Evolutionary conservation across 306 rosid genomes (phyloP), one percentile per base, ranked within the genome.

Genomic region (Leucaena leucocephala): DNA sequence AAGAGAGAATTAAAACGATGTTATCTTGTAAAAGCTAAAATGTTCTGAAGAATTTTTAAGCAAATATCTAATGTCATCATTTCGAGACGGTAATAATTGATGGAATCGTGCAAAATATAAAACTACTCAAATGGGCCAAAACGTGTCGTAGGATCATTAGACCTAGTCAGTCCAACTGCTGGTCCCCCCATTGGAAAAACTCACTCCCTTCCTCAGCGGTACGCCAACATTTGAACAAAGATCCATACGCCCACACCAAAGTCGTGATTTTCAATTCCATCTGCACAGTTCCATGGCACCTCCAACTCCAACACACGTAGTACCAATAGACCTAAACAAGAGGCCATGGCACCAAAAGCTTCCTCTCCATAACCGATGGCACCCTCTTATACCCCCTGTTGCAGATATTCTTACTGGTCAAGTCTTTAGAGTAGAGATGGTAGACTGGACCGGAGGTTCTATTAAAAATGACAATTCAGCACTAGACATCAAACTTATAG

Each of bases 281-380:
- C 8, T 27, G 58, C 39, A 33, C 69, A 66, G 55, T 78, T 27
- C 81, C 78, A 94, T 94, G 98, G 97, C 91, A 35, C 97, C 94
- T 58, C 69, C 75, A 73, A 86, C 90, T 49, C 89, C 83, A 35
- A 92, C 72, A 79, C 44, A 84, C 39, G 92, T 85, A 46, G 85
- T 90, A 78, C 86, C 96, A 17, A 76, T 94, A 82, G 94, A 94
- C 80, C 72, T 92, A 36, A 89, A 84, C 69, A 86, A 81, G 68
- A 88, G 88, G 83, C 90, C 98, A 74, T 92, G 88, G 90, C 90
- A 90, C 61, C 98, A 92, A 80, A 83, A 82, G 16, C 76, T 81
- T 35, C 91, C 96, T 27, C 94, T 90, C 65, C 98, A 94, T 84
- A 94, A 94, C 88, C 88, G 94, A 66, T 94, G 97, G 98, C 98